Base-by-base conservation (phyloP, 2,329 filamentous ascomycete genomes). In the Verticillium klebahnii region DNA sequence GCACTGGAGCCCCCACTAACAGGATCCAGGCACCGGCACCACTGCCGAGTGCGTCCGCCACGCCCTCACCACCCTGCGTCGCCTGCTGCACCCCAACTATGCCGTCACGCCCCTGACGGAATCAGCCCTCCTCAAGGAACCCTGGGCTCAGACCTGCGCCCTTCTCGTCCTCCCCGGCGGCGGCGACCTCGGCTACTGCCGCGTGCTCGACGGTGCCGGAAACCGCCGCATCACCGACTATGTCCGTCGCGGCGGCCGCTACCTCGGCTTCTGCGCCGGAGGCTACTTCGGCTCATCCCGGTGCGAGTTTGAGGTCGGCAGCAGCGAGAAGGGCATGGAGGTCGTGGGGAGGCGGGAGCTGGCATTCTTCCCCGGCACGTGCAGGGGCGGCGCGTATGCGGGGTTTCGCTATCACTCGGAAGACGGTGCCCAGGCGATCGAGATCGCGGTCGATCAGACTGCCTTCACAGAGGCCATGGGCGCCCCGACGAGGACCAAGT, bases 391-490 rank as follows among this genome's bases (percentile, higher is more conserved):
- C 63, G 94, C 94, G 4, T 97, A 96, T 74, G 81, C 85, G 50
- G 95, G 95, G 0, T 99, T 99, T 72, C 86, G 90, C 69, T 99
- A 99, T 76, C 85, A 90, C 61, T 95, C 91, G 69, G 95, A 99
- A 77, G 86, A 79, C 56, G 95, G 95, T 1, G 92, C 95, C 1
- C 84, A 86, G 68, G 92, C 91, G 2, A 87, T 87, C 0, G 81
- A 84, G 62, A 68, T 98, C 56, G 83, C 80, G 59, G 86, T 95
- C 14, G 79, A 84, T 14, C 86, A 85, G 65, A 80, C 80, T 2
- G 78, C 80, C 0, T 85, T 96, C 63, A 74, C 77, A 0, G 82
- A 79, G 0, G 75, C 77, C 19, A 31, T 32, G 25, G 58, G 40
- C 3, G 72, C 89, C 1, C 84, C 88, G 0, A 82, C 86, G 1